Base-by-base conservation (phyloP, 345 rosid genomes). In the Ceriops zippeliana region DNA sequence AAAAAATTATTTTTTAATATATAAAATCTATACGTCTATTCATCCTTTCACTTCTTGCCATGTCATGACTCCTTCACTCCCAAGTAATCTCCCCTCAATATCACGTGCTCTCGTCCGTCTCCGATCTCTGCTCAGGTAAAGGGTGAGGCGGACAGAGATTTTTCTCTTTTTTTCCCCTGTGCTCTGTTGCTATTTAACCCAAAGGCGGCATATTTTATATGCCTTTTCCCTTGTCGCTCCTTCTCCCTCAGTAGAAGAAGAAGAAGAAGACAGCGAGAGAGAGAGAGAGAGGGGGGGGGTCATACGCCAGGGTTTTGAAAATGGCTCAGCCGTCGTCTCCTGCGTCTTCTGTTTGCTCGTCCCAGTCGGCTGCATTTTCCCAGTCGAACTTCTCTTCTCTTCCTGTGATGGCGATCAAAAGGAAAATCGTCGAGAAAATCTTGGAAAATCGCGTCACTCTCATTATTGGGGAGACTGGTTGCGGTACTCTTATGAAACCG, bases 371-470 rank as follows among this genome's bases (percentile, higher is more conserved):
- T 34, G 65, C 87, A 38, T 62, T 84, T 61, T 57, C 86, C 5
- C 64, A 80, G 0, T 70, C 87, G 5, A 71, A 75, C 61, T 90
- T 90, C 81, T 80, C 88, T 6, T 68, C 89, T 16, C 96, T 93
- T 30, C 97, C 97, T 0, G 78, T 90, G 49, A 71, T 82, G 90
- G 80, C 90, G 31, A 80, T 88, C 69, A 83, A 77, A 67, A 76
- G 68, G 75, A 90, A 74, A 70, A 90, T 93, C 74, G 83, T 90
- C 69, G 97, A 90, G 52, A 93, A 93, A 81, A 82, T 90, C 69
- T 66, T 74, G 70, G 87, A 86, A 73, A 93, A 90, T 88, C 96
- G 96, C 76, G 98, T 93, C 78, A 93, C 98, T 75, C 92, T 93
- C 69, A 89, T 90, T 63, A 85, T 93, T 71, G 98, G 97, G 68